Base-by-base conservation (phyloP, 2,329 filamentous ascomycete species). In the Lasiodiplodia sp. region DNA sequence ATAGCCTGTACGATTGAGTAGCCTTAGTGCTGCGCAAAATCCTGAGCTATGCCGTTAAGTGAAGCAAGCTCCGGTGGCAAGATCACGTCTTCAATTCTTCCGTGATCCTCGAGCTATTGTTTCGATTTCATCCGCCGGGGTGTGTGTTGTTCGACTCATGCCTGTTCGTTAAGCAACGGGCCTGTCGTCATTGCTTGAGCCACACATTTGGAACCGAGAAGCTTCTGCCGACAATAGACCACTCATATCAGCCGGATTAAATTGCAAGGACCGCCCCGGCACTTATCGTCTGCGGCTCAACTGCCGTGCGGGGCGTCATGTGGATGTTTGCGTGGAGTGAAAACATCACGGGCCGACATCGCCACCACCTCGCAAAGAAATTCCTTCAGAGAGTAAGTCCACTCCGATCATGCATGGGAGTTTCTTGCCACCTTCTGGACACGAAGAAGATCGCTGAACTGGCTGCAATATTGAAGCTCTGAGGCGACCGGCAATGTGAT, bases 141-240 rank as follows among this genome's bases (percentile, higher is more conserved):
- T 23, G 40, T 58, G 16, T 25, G 57, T 60, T n/a, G 38, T 60
- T 60, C 57, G 18, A 4, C 8, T 25, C 23, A 60, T 25, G 34
- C 55, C 37, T 38, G 16, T 60, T 23, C 37, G 31, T 23, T 47
- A 18, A 47, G n/a, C 44, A 60, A 31, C 47, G 16, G 18, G 53
- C 0, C 55, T 44, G 14, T 16, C 21, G 23, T 60, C 57, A 47
- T 60, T 23, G 57, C 57, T 31, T 31, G 23, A 60, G 23, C 57
- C 57, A 60, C 38, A 44, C 31, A 8, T 12, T 10, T 31, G 40
- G 58, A 51, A 44, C 58, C 58, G 58, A 51, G 25, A 62, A 37
- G 58, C 58, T 25, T 62, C 40, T 62, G 14, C 58, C 58, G 58
- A 62, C 58, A 62, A 49, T 34, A 12, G 40, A 23, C 58, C 58